A percentile compares a stretch with the other conserved stretches of the same genome.
phyloP scores from a whole-genome alignment of 2,329 filamentous ascomycete genomes.

The Dryadomyces quercus-mongolicae region DNA sequence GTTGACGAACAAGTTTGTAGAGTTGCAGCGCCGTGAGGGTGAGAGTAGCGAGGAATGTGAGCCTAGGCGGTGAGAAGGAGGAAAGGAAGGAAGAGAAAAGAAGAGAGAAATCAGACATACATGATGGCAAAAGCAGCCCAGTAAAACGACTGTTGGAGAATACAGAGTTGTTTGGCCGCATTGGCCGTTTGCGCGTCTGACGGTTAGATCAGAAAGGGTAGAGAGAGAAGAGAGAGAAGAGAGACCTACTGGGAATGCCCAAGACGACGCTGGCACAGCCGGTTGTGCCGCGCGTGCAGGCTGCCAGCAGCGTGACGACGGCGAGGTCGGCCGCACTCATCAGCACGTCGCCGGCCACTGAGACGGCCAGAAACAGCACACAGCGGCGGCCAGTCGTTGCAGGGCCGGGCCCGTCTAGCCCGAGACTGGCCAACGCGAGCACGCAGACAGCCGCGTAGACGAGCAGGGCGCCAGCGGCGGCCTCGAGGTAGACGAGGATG shows the following conservation, averaged over 20 bases:
- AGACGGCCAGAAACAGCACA: background rate
- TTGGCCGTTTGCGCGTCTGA: background rate
- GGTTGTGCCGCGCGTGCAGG: background rate
- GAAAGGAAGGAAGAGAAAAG: too few species aligned
- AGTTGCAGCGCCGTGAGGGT: background rate
- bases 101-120: background rate
- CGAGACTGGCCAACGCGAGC: background rate
- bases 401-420: background rate
- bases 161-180: background rate
- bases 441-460: background rate
- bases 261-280: background rate
- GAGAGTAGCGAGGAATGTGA: conserved; percentile 2
- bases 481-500: background rate
- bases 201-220: background rate
- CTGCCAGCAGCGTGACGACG: background rate
- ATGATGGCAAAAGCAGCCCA: background rate
- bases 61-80: background rate
- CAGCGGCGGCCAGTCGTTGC: too few species aligned
- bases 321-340: background rate
- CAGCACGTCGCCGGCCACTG: background rate
- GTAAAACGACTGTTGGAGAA: background rate
- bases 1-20: background rate
- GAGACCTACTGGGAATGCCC: background rate
- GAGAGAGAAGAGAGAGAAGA: background rate
- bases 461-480: background rate